Conservation (phyloP, 1,284 basidiomycete species). For the Omphalotus olearius region DNA sequence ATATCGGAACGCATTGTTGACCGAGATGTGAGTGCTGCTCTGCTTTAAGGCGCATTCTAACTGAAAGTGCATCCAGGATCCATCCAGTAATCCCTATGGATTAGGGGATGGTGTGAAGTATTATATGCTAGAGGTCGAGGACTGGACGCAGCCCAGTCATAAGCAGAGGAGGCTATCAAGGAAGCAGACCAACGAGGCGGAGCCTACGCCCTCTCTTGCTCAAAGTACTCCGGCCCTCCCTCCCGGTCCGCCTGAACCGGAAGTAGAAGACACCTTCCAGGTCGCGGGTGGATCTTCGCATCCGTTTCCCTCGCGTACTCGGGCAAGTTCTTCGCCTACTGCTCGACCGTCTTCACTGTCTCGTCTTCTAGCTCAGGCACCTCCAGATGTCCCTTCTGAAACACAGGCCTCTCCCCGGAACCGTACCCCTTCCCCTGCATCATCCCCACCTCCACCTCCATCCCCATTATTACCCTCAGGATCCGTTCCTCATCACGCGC, state of each 20-base stretch:
- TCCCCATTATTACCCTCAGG: slow-evolving; percentile 25
- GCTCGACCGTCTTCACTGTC: slow-evolving; percentile 74
- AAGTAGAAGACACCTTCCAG: slow-evolving; percentile 65
- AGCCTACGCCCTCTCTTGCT: slow-evolving; percentile 23
- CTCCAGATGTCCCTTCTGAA: slow-evolving; percentile 29
- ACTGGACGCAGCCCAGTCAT: slow-evolving; percentile 75
- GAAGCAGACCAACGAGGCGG: slow-evolving; percentile 40
- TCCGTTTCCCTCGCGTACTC: slow-evolving; percentile 56
- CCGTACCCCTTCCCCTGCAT: slow-evolving; percentile 9
- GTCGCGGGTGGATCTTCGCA: slow-evolving; percentile 52
- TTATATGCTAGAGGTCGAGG: slow-evolving; percentile 91
- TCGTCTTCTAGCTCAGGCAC: slow-evolving; percentile 68
- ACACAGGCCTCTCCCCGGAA: slow-evolving; percentile 2
- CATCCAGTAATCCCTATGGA: slow-evolving; percentile 71
- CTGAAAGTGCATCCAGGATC: slow-evolving; percentile 44
- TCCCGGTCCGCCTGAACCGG: slow-evolving; percentile 56
- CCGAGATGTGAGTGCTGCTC: slow-evolving; percentile 52
- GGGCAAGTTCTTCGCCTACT: slow-evolving; percentile 62
- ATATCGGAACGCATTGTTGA: slow-evolving; percentile 85
- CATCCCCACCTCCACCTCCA: slow-evolving; percentile 29
- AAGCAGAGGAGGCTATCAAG: slow-evolving; percentile 56
- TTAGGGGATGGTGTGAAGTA: slow-evolving; percentile 90
- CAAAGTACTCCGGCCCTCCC: slow-evolving; percentile 27
- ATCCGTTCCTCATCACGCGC: slow-evolving; percentile 26
- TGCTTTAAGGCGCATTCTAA: not conserved